Evolutionary conservation across 139 green algal species (phyloP), one percentile per base, ranked within the genome.

Genomic region (Astrephomene gubernaculifera): DNA sequence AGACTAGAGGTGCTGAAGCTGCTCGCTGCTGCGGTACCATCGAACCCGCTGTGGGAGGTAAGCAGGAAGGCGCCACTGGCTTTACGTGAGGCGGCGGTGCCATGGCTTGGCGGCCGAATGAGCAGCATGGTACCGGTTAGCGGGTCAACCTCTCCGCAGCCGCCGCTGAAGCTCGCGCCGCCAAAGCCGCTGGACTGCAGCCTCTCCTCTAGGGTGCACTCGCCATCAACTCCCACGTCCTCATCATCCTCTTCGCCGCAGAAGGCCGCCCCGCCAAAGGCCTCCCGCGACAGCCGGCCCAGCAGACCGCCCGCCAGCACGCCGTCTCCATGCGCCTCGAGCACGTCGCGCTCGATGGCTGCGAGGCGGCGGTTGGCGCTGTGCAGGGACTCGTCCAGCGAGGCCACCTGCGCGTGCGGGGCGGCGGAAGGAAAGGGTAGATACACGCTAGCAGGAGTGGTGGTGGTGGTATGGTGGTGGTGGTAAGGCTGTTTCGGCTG

Each of bases 361-460:
- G 76, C 76, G 5, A 83, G 29, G 60, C 76, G 76, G 39, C 60
- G 60, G 57, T 45, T 49, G 41, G 76, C 76, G 29, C 39, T n/a
- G 5, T 3, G 2, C 3, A 83, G 12, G 14, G 61, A 63, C 0
- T 63, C 61, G 10, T 60, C n/a, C 60, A 83, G 41, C 10, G 0
- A 10, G 1, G 49, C 17, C 1, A 64, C 45, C 71, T 79, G 10
- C 6, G 36, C 38, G 49, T 25, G 49, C 12, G 49, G 49, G 49
- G 49, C 49, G 17, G 49, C 49, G 49, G 49, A 17, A 57, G 49
- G 49, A 17, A 12, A 57, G 49, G 49, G 49, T 57, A 57, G 49
- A 57, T n/a, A n/a, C n/a, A n/a, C n/a, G n/a, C n/a, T n/a, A n/a
- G n/a, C n/a, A n/a, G n/a, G n/a, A n/a, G n/a, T n/a, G n/a, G n/a